phyloP scores from a whole-genome alignment of 371 early-diverging fungal genomes.

The Catenaria anguillulae region DNA sequence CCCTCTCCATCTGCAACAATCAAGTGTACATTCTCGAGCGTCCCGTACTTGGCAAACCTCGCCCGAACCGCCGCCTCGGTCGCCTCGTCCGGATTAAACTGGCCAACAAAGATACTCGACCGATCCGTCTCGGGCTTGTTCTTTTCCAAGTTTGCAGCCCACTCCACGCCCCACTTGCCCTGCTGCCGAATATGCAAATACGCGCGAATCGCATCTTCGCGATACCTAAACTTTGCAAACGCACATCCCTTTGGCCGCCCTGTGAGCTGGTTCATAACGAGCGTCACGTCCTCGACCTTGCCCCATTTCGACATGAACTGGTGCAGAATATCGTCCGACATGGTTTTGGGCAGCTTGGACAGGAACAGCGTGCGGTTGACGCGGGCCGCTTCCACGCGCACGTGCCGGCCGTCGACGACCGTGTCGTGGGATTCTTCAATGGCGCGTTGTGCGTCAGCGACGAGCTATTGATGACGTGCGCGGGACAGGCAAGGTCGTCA shows the following conservation, averaged over 20 bases:
- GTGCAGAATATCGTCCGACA: constrained; percentile 26
- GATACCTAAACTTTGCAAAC: constrained; percentile 54
- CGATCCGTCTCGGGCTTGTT: constrained; percentile 24
- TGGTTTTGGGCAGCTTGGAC: constrained; percentile 24
- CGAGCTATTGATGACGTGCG: constrained; percentile 15
- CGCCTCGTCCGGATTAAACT: constrained; percentile 32
- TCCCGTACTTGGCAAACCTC: constrained; percentile 42
- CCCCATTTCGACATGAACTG: constrained; percentile 35
- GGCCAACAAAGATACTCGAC: constrained; percentile 48
- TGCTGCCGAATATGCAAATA: constrained; percentile 25
- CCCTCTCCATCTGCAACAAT: no score
- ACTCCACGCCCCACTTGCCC: constrained; percentile 46
- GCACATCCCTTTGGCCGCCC: constrained; percentile 33
- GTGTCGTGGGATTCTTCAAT: constrained; percentile 52
- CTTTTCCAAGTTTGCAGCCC: constrained; percentile 40
- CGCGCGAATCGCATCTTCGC: constrained; percentile 68
- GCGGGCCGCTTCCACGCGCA: constrained; percentile 68
- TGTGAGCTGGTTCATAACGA: constrained; percentile 28
- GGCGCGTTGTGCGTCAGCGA: constrained; percentile 43
- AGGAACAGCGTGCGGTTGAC: constrained; percentile 68
- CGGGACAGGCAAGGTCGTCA: no score
- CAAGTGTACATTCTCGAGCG: no score
- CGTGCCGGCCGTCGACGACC: constrained; percentile 46
- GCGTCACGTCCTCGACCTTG: constrained; percentile 49
- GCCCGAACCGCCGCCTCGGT: constrained; percentile 25